A percentile compares a stretch with the other conserved stretches of the same genome.
Conservation (phyloP, 768 basidiomycete species). For the Rhizopogon vesiculosus region DNA sequence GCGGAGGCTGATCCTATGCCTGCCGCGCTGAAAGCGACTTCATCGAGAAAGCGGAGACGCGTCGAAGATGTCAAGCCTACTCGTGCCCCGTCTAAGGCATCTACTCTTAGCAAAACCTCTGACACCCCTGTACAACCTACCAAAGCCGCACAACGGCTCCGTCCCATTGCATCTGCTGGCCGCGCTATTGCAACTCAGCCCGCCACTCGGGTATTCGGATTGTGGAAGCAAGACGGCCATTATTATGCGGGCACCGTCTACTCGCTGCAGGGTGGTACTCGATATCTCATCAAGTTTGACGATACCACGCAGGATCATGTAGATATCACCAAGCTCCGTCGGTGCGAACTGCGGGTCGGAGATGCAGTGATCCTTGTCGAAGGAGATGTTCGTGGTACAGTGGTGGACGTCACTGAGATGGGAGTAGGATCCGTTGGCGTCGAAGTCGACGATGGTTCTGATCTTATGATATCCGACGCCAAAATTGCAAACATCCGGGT, state of each 20-base stretch:
- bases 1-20: slow-evolving; percentile 28
- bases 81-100: slow-evolving; percentile 17
- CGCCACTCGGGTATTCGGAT: slow-evolving; percentile 63
- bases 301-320: slow-evolving; percentile 49
- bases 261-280: slow-evolving; percentile 21
- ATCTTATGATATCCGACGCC: slow-evolving; percentile 21
- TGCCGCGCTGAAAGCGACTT: slow-evolving; percentile 14
- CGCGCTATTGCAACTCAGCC: slow-evolving; percentile 10
- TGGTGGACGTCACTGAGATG: slow-evolving; percentile 25
- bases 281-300: slow-evolving; percentile 61
- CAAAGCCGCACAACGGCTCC: slow-evolving; percentile 34
- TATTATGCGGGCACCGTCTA: slow-evolving; percentile 61
- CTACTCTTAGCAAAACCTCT: slow-evolving; percentile 20
- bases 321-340: slow-evolving; percentile 49
- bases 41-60: slow-evolving; percentile 43
- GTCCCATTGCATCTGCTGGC: slow-evolving; percentile 30
- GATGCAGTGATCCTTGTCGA: slow-evolving; percentile 49
- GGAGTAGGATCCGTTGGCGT: slow-evolving; percentile 32
- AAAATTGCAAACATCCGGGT: slow-evolving; percentile 41
- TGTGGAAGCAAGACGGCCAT: slow-evolving; percentile 56
- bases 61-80: slow-evolving; percentile 21
- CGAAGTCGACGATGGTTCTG: slow-evolving; percentile 33
- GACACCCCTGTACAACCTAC: slow-evolving; percentile 24
- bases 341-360: slow-evolving; percentile 42
- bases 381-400: slow-evolving; percentile 23